Percentiles rank a stretch among this genome's conserved stretches.
These are phyloP conservation scores for Sugiyamaella boreocaroliniensis DNA, from an alignment of 805 yeast species.

Conservation along the genomic window DNA sequence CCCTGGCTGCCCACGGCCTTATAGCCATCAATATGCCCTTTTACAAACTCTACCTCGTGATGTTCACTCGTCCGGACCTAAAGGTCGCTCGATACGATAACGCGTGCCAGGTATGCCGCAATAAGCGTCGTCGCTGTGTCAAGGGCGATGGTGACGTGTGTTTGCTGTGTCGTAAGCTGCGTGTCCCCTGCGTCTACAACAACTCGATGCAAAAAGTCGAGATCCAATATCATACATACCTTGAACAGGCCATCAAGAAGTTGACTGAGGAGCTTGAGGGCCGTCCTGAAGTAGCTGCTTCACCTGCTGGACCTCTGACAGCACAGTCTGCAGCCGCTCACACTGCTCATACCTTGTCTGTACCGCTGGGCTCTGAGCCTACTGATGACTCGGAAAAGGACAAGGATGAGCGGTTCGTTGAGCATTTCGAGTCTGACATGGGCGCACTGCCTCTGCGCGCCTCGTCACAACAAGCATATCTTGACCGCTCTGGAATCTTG, in stretches of 20 bases:
- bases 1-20: too few species aligned
- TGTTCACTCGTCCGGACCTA: conserved; percentile 8
- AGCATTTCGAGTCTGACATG: conserved; percentile 9
- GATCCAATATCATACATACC: conserved; percentile 6
- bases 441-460: conserved; percentile 11
- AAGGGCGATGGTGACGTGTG: conserved; percentile 1
- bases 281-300: background rate
- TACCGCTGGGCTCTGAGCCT: background rate
- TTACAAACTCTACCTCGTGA: background rate
- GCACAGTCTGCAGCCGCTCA: background rate
- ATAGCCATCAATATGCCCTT: too few species aligned
- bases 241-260: conserved; percentile 6
- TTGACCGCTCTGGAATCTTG: conserved; percentile 7
- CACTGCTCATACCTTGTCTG: background rate
- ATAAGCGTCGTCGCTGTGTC: conserved; percentile 6
- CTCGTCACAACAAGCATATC: conserved; percentile 8
- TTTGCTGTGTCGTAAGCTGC: conserved; percentile 2
- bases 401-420: conserved; percentile 2
- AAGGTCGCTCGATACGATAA: conserved; percentile 9
- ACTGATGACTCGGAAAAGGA: background rate
- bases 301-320: background rate
- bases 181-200: conserved; percentile 5
- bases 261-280: conserved; percentile 1
- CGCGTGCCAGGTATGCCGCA: conserved; percentile 11
- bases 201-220: conserved; percentile 3